phyloP scores from a whole-genome alignment of 768 basidiomycete genomes.

The Trichaptum fuscoviolaceum region DNA sequence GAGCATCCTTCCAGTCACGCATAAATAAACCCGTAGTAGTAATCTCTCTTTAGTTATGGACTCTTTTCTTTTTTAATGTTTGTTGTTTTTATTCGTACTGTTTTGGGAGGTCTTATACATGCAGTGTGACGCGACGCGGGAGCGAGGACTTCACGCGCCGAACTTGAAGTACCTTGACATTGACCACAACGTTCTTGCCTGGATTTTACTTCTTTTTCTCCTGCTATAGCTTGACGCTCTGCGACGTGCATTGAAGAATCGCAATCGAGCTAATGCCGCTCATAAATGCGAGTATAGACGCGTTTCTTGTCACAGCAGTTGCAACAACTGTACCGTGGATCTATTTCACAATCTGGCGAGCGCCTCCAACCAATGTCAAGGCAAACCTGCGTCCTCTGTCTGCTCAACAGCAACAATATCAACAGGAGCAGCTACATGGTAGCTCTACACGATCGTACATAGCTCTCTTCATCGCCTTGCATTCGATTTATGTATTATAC shows the following conservation, averaged over 20 bases:
- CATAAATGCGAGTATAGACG: slow-evolving; percentile 22
- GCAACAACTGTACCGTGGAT: slow-evolving; percentile 14
- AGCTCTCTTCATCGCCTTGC: slow-evolving; percentile 19
- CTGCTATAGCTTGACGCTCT: too few relatives aligned
- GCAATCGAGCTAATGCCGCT: slow-evolving; percentile 17
- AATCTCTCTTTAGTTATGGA: neutral
- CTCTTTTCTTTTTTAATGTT: neutral
- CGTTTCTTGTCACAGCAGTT: slow-evolving; percentile 17
- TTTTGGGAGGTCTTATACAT: neutral
- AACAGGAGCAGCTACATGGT: too few relatives aligned
- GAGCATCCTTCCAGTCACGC: neutral
- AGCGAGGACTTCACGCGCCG: too few relatives aligned
- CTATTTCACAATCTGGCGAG: slow-evolving; percentile 7
- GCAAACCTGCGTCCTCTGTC: neutral
- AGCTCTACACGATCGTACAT: neutral
- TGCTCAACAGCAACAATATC: neutral
- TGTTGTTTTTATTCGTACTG: neutral
- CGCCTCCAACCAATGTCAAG: slow-evolving; percentile 8
- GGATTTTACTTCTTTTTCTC: too few relatives aligned
- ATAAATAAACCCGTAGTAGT: neutral
- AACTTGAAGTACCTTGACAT: neutral
- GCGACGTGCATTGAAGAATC: neutral
- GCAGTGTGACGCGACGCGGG: too few relatives aligned
- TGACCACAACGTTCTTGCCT: neutral
- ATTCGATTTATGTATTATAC: slow-evolving; percentile 48